phyloP scores from a whole-genome alignment of 106 monocot genomes.

The Dendrobium chrysotoxum region DNA sequence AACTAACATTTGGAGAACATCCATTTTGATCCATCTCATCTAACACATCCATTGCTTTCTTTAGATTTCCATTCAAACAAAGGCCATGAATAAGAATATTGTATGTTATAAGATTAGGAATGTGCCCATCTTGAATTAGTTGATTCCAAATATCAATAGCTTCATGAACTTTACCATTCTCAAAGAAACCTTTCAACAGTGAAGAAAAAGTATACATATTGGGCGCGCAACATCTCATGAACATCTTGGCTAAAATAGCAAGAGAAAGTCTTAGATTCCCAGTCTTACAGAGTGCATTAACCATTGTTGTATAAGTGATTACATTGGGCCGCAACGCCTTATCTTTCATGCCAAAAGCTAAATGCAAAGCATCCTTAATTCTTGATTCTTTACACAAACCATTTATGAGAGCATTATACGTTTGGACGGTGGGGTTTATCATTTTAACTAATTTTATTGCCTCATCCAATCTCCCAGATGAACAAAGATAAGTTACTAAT shows the following conservation, averaged over 20 bases:
- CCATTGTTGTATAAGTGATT: constrained; percentile 70
- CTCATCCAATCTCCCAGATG: constrained; percentile 36
- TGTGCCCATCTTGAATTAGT: constrained; percentile 45
- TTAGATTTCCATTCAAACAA: constrained; percentile 39
- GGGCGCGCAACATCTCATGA: constrained; percentile 45
- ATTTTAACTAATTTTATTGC: constrained; percentile 43
- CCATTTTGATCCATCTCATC: constrained; percentile 41
- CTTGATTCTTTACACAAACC: constrained; percentile 42
- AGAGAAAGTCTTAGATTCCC: constrained; percentile 41
- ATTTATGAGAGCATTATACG: constrained; percentile 73
- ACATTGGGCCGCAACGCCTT: constrained; percentile 56
- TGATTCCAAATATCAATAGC: constrained; percentile 51
- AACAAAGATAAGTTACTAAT: constrained; percentile 49
- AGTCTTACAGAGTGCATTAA: constrained; percentile 45
- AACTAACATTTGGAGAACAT: constrained; percentile 50
- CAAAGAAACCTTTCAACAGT: constrained; percentile 58
- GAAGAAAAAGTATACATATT: constrained; percentile 56
- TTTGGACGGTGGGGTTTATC: constrained; percentile 13
- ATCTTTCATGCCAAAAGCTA: constrained; percentile 48
- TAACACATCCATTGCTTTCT: constrained; percentile 38
- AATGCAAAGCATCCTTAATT: constrained; percentile 34
- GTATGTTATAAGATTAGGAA: constrained; percentile 58
- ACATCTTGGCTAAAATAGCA: constrained; percentile 57
- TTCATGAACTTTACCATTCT: constrained; percentile 38
- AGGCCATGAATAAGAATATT: constrained; percentile 80